Percentiles rank a stretch among this genome's conserved stretches.
Evolutionary conservation across 2,329 filamentous ascomycete genomes (phyloP).

Genomic region (Neofusicoccum parvum): DNA sequence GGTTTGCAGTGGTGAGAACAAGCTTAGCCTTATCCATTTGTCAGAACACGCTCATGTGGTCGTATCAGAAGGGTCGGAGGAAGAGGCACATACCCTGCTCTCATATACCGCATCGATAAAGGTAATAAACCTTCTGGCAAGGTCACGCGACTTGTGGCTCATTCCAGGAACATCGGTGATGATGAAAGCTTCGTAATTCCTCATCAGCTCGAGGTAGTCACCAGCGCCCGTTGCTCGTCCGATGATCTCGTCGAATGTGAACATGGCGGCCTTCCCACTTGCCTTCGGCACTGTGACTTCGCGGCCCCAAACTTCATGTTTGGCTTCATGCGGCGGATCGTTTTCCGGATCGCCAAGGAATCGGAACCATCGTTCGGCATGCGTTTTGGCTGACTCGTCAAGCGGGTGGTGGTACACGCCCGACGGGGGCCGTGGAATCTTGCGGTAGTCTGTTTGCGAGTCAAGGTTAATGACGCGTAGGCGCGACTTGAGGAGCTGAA

Average conservation of each 20-base stretch:
- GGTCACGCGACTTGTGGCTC: slow-evolving; percentile 81
- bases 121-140: slow-evolving; percentile 92
- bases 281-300: slow-evolving; percentile 85
- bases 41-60: not conserved
- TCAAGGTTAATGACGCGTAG: slow-evolving; percentile 92
- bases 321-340: slow-evolving; percentile 74
- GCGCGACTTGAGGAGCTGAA: slow-evolving; percentile 81
- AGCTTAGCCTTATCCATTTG: slow-evolving; percentile 74
- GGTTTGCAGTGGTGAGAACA: slow-evolving; percentile 86
- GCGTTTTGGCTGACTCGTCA: slow-evolving; percentile 72
- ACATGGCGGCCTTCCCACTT: slow-evolving; percentile 84
- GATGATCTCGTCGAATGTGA: slow-evolving; percentile 91
- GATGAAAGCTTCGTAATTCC: slow-evolving; percentile 89
- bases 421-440: slow-evolving; percentile 88
- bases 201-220: slow-evolving; percentile 90
- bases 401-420: slow-evolving; percentile 93
- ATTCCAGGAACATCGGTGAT: slow-evolving; percentile 90
- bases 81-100: slow-evolving; percentile 49
- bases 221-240: slow-evolving; percentile 86
- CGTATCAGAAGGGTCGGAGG: not conserved
- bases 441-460: slow-evolving; percentile 94
- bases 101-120: slow-evolving; percentile 98
- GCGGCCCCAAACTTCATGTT: slow-evolving; percentile 88
- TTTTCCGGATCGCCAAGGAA: slow-evolving; percentile 84
- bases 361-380: slow-evolving; percentile 93